Evolutionary conservation across 257 asterid species (phyloP), one percentile per base, ranked within the genome.

Genomic region (Mitragyna speciosa): DNA sequence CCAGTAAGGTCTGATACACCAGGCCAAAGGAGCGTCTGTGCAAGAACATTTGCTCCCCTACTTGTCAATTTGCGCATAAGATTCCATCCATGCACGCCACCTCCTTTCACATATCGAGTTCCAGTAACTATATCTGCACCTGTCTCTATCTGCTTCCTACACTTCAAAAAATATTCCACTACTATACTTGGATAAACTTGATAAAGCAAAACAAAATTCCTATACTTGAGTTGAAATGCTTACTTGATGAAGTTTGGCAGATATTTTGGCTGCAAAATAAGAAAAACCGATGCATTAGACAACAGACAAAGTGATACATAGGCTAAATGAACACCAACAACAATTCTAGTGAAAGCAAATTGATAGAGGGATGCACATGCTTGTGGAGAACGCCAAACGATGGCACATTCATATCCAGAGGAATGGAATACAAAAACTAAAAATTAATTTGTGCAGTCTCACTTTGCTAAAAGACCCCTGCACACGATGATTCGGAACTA

Each of bases 1-100:
- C 99, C 99, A 79, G 99, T 96, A 77, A 96, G 88, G 87, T 94
- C 99, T 20, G 99, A 94, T 76, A 94, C 99, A 84, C 99, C 98
- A 31, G 98, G 99, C 99, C 99, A 94, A 78, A 96, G 97, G 69
- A 96, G 83, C 22, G 99, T 94, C 70, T 94, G 99, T 63, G 98
- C 98, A 75, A 96, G 99, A 76, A 96, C 97, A 84, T 96, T 96
- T 76, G 99, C 99, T 70, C 99, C 98, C 82, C 99, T 94, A 88
- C 99, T 96, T 4, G 99, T 96, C 90, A 94, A 80, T 83, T 96
- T 96, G 73, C 98, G 97, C 98, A 92, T 94, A 64, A 96, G 85
- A 88, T 88, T 96, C 99, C 99, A 96, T 36, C 99, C 99, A 66
- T 94, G 97, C 61, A 94, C 97, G 26, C 99, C 99, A 63, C 99